Conservation (phyloP, 345 rosid species). For the Hirschfeldia incana region DNA sequence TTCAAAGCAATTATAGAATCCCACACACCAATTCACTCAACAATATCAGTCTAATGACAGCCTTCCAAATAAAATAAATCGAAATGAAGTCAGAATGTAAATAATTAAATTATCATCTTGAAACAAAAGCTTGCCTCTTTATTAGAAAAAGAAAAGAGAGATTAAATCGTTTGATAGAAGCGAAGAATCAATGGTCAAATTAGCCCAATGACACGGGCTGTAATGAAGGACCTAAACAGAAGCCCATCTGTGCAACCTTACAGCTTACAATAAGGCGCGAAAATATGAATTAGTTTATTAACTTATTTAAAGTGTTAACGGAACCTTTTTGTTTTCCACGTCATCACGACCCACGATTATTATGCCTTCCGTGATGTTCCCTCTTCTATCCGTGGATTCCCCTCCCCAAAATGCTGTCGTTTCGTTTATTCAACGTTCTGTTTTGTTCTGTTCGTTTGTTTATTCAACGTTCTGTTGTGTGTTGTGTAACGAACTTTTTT, state of each 20-base stretch:
- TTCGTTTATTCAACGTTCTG: background rate
- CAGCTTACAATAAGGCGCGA: background rate
- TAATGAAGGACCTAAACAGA: background rate
- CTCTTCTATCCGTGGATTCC: background rate
- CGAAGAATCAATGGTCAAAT: background rate
- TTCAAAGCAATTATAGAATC: conserved; percentile 29
- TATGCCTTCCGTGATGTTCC: conserved; percentile 22
- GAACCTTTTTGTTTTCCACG: background rate
- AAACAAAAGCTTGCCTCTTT: background rate
- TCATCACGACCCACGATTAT: background rate
- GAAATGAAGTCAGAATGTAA: background rate
- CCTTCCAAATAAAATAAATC: conserved; percentile 13
- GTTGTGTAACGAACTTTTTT: conserved; percentile 14
- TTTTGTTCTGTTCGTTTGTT: background rate
- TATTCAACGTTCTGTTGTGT: background rate
- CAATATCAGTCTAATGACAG: conserved; percentile 27
- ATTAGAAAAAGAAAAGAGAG: background rate
- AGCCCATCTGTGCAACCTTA: conserved; percentile 10
- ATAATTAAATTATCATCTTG: background rate
- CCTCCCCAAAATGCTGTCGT: background rate
- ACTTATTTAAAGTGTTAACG: background rate
- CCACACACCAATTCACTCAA: conserved; percentile 32
- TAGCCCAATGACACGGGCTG: background rate
- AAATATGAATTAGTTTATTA: background rate
- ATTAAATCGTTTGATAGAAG: background rate